These are phyloP conservation scores for Debaryomyces robertsiae DNA, from an alignment of 1,139 yeast species.

Conservation along the genomic window DNA sequence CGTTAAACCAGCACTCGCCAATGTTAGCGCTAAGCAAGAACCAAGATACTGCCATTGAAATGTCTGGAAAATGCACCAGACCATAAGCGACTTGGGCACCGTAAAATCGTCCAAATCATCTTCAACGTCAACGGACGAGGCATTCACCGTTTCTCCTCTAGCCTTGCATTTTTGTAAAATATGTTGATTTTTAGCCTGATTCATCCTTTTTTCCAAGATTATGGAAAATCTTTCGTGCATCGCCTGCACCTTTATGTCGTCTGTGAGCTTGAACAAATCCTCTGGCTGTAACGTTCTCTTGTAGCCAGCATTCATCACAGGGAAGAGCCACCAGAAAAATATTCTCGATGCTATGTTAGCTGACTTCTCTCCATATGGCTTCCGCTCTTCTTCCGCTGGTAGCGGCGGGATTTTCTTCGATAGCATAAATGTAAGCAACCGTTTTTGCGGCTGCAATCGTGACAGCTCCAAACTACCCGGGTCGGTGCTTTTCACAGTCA, in stretches of 20 bases:
- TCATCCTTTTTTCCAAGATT: constrained; percentile 39
- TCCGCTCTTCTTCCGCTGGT: constrained; percentile 55
- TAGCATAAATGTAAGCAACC: constrained; percentile 20
- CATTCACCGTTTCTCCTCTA: constrained; percentile 28
- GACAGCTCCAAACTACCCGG: constrained; percentile 3
- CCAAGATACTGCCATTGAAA: constrained; percentile 29
- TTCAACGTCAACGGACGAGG: constrained; percentile 22
- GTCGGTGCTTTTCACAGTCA: too few species aligned
- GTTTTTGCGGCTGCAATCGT: constrained; percentile 19
- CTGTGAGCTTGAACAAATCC: constrained; percentile 60
- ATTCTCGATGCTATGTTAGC: constrained; percentile 35
- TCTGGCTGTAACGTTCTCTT: constrained; percentile 63
- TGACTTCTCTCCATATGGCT: constrained; percentile 36
- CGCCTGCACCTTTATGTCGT: constrained; percentile 52
- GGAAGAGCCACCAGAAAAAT: constrained; percentile 62
- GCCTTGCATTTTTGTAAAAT: constrained; percentile 26
- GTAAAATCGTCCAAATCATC: constrained; percentile 32
- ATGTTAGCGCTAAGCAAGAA: constrained; percentile 23
- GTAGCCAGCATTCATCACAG: constrained; percentile 64
- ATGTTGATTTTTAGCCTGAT: constrained; percentile 26
- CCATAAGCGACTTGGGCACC: constrained; percentile 20
- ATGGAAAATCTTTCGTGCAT: constrained; percentile 35
- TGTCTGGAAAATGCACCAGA: constrained; percentile 29
- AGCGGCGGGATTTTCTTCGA: constrained; percentile 49
- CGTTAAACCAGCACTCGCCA: constrained; percentile 23